A percentile compares a stretch with the other conserved stretches of the same genome.
Evolutionary conservation across 176 grass and related monocot species (phyloP).

Genomic region (Secale cereale): DNA sequence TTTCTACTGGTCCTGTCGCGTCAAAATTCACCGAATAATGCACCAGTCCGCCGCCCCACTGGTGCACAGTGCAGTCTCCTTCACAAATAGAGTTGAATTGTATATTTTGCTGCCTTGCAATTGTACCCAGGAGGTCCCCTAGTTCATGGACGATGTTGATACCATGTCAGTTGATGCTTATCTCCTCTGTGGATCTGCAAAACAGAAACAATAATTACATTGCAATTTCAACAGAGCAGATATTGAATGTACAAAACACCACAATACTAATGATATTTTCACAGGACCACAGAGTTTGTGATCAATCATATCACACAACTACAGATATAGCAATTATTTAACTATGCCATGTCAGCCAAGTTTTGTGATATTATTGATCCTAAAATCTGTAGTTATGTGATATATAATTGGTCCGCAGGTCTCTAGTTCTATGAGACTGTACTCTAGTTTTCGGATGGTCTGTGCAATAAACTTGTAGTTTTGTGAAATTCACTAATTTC

Average conservation of each 20-base stretch:
- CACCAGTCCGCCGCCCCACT: not conserved
- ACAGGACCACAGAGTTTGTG: not conserved
- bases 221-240: not conserved
- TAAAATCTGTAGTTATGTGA: not conserved
- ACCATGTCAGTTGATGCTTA: constrained; percentile 4
- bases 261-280: not conserved
- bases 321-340: not conserved
- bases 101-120: constrained; percentile 11
- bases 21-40: not conserved
- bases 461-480: not conserved
- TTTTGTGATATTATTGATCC: not conserved
- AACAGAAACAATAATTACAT: constrained; percentile 7
- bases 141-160: not conserved
- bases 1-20: not conserved
- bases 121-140: not conserved
- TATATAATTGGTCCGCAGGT: not conserved
- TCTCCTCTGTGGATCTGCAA: not conserved
- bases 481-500: not conserved
- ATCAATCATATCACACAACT: not conserved
- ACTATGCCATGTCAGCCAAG: not conserved
- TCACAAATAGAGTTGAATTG: not conserved
- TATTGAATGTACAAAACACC: not conserved
- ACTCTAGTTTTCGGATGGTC: not conserved
- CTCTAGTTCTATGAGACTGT: not conserved
- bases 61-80: not conserved